Evolutionary conservation across 2,329 filamentous ascomycete species (phyloP), one percentile per base, ranked within the genome.

Genomic region (Reticulascus tulasneorum): DNA sequence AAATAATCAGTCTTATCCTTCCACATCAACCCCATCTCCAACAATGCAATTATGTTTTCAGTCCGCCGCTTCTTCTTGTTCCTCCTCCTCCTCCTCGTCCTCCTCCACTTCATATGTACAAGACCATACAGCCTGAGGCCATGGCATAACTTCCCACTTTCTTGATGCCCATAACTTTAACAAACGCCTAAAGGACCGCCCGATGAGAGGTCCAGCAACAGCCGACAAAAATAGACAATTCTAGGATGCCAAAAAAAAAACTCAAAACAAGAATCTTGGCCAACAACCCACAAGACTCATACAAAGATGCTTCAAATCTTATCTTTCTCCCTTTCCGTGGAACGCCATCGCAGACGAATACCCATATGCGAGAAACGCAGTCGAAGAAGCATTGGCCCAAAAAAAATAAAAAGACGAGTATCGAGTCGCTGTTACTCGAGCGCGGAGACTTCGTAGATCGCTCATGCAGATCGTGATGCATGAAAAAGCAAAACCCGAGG

Each of bases 391-490:
- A n/a, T 6, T 8, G 17, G 23, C 29, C 18, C 31, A 25, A 21
- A 34, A 32, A 30, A 35, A 44, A 35, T 40, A 49, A 51, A 32
- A 32, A 43, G 18, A 46, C 28, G 40, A 48, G 33, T 37, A 40
- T 41, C 35, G 37, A 21, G 41, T 46, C 38, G 44, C 44, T 42
- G 31, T 17, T 33, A 38, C 24, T 37, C 44, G 38, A 45, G 31
- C 24, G 41, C 29, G 33, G 29, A 33, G 37, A 38, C 41, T 37
- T 63, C 62, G 51, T 69, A 67, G 62, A 70, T 71, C 58, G 60
- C 64, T 66, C 63, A 63, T 69, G 67, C 66, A 67, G 54, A 71
- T 70, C 65, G 55, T 71, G 60, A 64, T 53, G 51, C 53, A 57
- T 54, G n/a, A n/a, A n/a, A n/a, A n/a, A n/a, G n/a, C n/a, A n/a